Conservation (phyloP, 306 rosid genomes). For the Rosa persica region DNA sequence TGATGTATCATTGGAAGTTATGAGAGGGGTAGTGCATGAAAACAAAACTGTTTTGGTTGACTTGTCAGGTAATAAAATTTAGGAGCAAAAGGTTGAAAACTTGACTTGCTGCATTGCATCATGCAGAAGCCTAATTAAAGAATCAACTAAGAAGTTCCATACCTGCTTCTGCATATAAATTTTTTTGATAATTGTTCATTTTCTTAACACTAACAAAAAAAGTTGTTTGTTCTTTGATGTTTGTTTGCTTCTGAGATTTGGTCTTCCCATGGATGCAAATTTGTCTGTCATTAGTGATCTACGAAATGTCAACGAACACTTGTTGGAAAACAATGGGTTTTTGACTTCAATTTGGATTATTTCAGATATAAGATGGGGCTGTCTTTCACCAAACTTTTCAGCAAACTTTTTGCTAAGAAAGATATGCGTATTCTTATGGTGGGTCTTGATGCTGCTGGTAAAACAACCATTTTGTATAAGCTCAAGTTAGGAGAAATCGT, state of each 20-base stretch:
- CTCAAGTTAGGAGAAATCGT: conserved; percentile 61
- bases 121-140: neutral
- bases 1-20: neutral
- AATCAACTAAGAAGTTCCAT: conserved; percentile 15
- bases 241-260: neutral
- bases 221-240: neutral
- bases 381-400: conserved; percentile 45
- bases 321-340: conserved; percentile 1
- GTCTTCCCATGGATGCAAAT: neutral
- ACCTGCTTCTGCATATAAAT: conserved; percentile 7
- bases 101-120: neutral
- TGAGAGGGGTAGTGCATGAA: neutral
- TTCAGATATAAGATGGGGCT: conserved; percentile 40
- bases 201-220: neutral
- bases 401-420: conserved; percentile 46
- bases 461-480: conserved; percentile 56
- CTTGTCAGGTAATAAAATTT: neutral
- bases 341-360: conserved; percentile 11
- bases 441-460: conserved; percentile 56
- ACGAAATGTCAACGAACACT: neutral
- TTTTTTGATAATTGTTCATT: neutral
- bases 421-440: conserved; percentile 63
- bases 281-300: neutral
- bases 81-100: neutral
- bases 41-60: neutral